Evolutionary conservation across 1,284 basidiomycete genomes (phyloP), one percentile per base, ranked within the genome.

Genomic region (Ceratobasidium papillatum): DNA sequence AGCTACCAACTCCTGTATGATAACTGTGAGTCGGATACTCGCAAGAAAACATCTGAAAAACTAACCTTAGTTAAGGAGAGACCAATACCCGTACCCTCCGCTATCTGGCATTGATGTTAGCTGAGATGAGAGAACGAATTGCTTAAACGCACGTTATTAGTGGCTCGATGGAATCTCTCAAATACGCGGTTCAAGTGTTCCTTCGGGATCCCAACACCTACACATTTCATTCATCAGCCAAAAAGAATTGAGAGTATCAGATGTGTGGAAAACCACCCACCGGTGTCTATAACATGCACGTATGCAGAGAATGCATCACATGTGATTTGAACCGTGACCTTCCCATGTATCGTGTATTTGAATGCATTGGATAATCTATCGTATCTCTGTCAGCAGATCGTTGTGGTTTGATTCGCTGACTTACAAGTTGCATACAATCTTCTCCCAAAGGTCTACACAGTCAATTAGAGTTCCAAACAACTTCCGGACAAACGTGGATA

Each of bases 71-170:
- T 81, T 5, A 82, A 74, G 22, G 81, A 78, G 11, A 82, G 76
- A 9, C 81, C 81, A 58, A 82, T 81, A 3, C 81, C 81, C 8
- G 81, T 82, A 14, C 81, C 81, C 76, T 81, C 81, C 5, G 78
- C 78, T 7, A 79, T 74, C 78, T 81, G 58, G 32, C 12, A 19
- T 19, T 17, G 12, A 25, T n/a, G 73, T 58, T 12, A 32, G 14
- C 14, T 3, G 30, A 12, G 22, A 27, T 22, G 34, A 22, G 11
- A 27, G 17, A 4, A 49, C 27, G 8, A 56, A 19, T 5, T 8
- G 19, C 4, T 32, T 32, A 12, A 30, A 71, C 68, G 1, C 30
- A 61, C 68, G 19, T 34, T 14, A 22, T n/a, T 62, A 25, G 74
- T 74, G 1, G 80, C 80, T n/a, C 81, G 76, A 69, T 80, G 80